These are phyloP conservation scores for Moniliella sp. DNA, from an alignment of 1,284 basidiomycete genomes.

Conservation along the genomic window DNA sequence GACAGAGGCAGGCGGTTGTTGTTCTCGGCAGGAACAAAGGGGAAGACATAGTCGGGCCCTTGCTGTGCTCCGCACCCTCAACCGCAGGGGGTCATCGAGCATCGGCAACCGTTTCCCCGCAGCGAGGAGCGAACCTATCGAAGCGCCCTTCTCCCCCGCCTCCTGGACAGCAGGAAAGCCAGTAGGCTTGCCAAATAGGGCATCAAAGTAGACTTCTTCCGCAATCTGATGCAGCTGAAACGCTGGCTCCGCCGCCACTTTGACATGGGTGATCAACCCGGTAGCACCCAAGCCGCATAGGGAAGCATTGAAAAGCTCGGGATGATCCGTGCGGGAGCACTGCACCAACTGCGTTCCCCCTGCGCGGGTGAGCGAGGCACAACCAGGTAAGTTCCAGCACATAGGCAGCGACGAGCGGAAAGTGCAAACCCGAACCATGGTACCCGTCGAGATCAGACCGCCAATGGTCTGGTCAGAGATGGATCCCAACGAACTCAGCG, in stretches of 20 bases:
- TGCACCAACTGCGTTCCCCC: constrained; percentile 48
- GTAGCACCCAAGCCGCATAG: constrained; percentile 82
- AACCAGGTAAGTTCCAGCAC: constrained; percentile 47
- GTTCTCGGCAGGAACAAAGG: too few species aligned
- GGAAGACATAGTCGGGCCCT: too few species aligned
- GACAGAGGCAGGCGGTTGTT: background rate
- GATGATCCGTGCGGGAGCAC: constrained; percentile 47
- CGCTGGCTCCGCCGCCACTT: constrained; percentile 56
- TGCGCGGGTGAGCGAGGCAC: constrained; percentile 32
- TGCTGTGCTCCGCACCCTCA: too few species aligned
- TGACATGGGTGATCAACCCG: constrained; percentile 61
- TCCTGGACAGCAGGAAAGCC: too few species aligned
- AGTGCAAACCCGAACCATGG: constrained; percentile 73
- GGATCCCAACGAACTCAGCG: constrained; percentile 77
- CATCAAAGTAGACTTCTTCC: constrained; percentile 46
- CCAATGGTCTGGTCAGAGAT: constrained; percentile 89
- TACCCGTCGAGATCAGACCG: constrained; percentile 81
- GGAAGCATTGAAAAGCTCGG: constrained; percentile 71
- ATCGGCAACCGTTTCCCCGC: too few species aligned
- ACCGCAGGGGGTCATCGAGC: too few species aligned
- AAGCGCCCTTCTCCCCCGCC: too few species aligned
- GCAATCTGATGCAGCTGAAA: constrained; percentile 64
- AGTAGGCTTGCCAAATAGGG: constrained; percentile 36
- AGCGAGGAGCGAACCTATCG: too few species aligned
- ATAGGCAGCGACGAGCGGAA: constrained; percentile 58